phyloP scores from a whole-genome alignment of 768 basidiomycete genomes.

The Xerocomellus amylosporus region DNA sequence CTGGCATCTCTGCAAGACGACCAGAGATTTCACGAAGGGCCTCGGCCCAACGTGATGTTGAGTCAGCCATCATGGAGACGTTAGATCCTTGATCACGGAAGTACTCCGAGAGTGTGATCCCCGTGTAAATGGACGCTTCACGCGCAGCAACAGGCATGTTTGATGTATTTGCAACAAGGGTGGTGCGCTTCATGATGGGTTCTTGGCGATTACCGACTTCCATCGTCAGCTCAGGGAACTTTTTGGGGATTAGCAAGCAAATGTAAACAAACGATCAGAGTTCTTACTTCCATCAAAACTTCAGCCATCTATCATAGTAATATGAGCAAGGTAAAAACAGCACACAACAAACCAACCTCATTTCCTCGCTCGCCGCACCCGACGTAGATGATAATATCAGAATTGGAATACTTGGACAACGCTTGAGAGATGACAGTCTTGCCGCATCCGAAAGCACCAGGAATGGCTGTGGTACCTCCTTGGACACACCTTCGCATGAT shows the following conservation, averaged over 20 bases:
- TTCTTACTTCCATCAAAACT: constrained; percentile 90
- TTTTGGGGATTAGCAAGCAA: constrained; percentile 11
- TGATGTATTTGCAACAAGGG: constrained; percentile 97
- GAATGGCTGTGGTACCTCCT: constrained; percentile 95
- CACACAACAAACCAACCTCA: constrained; percentile 51
- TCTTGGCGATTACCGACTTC: constrained; percentile 90
- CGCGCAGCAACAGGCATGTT: constrained; percentile 99
- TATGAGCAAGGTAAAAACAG: constrained; percentile 38
- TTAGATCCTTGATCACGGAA: constrained; percentile 99
- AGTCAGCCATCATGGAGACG: constrained; percentile 99
- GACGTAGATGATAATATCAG: constrained; percentile 98
- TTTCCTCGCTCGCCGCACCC: constrained; percentile 99
- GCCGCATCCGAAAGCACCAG: constrained; percentile 98
- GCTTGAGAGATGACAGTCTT: constrained; percentile 99
- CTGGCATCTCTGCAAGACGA: constrained; percentile 99
- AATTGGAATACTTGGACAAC: constrained; percentile 97
- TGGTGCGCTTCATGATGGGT: constrained; percentile 99
- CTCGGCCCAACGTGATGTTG: constrained; percentile 98
- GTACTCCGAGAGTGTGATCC: constrained; percentile 98
- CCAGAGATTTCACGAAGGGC: constrained; percentile 99
- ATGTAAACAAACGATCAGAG: constrained; percentile 2
- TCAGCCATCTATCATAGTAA: constrained; percentile 77
- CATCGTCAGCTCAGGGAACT: constrained; percentile 92
- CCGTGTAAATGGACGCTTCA: constrained; percentile 99
- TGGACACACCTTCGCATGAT: constrained; percentile 72